phyloP scores from a whole-genome alignment of 257 asterid species.

The Solanum arcanum region DNA sequence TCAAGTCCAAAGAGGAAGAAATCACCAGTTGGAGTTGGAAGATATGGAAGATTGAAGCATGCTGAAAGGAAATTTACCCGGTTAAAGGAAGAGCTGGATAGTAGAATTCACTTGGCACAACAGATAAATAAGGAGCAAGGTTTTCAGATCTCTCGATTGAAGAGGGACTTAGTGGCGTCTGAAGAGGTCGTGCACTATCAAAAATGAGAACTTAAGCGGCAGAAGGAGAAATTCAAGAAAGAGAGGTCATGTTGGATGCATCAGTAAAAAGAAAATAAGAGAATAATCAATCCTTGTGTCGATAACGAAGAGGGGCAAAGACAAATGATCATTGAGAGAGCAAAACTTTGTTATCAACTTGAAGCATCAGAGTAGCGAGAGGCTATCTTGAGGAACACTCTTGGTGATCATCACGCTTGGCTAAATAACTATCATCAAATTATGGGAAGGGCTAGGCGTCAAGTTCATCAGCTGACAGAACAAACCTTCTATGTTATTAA shows the following conservation, averaged over 20 bases:
- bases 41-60: background rate
- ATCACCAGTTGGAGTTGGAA: background rate
- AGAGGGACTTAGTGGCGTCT: background rate
- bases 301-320: background rate
- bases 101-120: background rate
- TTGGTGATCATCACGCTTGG: background rate
- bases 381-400: background rate
- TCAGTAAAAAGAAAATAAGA: background rate
- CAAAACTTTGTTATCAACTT: background rate
- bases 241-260: background rate
- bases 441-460: background rate
- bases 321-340: background rate
- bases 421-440: background rate
- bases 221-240: background rate
- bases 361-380: background rate
- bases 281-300: background rate
- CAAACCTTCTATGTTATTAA: background rate
- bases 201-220: background rate
- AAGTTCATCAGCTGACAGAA: background rate
- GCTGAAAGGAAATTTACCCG: background rate
- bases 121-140: background rate
- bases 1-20: background rate
- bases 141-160: background rate
- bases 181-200: background rate
- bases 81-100: background rate